Evolutionary conservation across 202 grass and related monocot species (phyloP).

Genomic region (Bolboschoenoplectus hybrid): DNA sequence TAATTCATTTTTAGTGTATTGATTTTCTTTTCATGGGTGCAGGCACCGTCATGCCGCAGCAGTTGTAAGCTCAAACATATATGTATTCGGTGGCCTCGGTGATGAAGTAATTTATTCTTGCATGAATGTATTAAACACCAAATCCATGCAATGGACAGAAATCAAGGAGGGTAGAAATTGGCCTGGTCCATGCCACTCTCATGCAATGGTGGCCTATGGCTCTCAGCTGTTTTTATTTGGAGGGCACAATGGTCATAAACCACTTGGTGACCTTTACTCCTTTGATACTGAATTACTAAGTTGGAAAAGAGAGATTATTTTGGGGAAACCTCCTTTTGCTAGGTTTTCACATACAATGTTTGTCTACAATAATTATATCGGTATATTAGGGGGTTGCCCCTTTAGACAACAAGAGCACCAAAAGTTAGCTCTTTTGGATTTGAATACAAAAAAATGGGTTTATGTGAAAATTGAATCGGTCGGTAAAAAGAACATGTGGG

Average conservation of each 20-base stretch:
- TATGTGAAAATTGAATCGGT: slow-evolving; percentile 59
- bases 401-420: slow-evolving; percentile 69
- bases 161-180: slow-evolving; percentile 51
- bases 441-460: slow-evolving; percentile 61
- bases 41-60: slow-evolving; percentile 83
- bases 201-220: slow-evolving; percentile 67
- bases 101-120: slow-evolving; percentile 80
- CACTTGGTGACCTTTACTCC: slow-evolving; percentile 70
- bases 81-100: slow-evolving; percentile 82
- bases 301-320: slow-evolving; percentile 67
- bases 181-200: slow-evolving; percentile 91
- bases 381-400: slow-evolving; percentile 83
- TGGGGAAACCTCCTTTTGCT: slow-evolving; percentile 62
- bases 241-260: slow-evolving; percentile 84
- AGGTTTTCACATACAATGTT: slow-evolving; percentile 98
- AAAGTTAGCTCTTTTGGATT: slow-evolving; percentile 67
- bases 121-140: slow-evolving; percentile 77
- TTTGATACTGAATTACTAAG: slow-evolving; percentile 67
- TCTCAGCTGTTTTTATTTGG: slow-evolving; percentile 77
- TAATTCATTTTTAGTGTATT: slow-evolving; percentile 37
- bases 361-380: slow-evolving; percentile 74
- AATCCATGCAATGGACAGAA: slow-evolving; percentile 66
- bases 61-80: slow-evolving; percentile 63
- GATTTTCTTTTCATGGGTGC: slow-evolving; percentile 41
- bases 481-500: slow-evolving; percentile 64